phyloP scores from a whole-genome alignment of 2,329 filamentous ascomycete genomes.

The Myriosclerotinia duriaeana region DNA sequence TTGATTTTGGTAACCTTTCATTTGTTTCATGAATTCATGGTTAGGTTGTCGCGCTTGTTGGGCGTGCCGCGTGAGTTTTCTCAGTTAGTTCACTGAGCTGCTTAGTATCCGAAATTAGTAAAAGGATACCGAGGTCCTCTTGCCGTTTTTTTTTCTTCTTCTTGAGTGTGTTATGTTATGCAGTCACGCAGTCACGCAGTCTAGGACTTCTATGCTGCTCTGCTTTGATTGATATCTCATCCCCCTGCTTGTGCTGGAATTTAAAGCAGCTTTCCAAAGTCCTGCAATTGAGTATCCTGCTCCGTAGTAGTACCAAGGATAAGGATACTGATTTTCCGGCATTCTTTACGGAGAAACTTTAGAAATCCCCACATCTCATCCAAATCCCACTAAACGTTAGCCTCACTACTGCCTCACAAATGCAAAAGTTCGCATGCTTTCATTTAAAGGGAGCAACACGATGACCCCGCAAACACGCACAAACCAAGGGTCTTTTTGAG shows the following conservation, averaged over 20 bases:
- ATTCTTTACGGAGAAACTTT: slow-evolving; percentile 14
- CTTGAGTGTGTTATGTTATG: too few species aligned
- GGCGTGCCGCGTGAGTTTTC: too few species aligned
- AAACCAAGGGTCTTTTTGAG: slow-evolving; percentile 10
- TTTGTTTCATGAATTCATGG: slow-evolving; percentile 18
- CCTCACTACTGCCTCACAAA: background rate
- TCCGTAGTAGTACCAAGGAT: slow-evolving; percentile 19
- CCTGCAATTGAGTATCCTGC: background rate
- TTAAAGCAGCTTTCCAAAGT: slow-evolving; percentile 7
- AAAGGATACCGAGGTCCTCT: background rate
- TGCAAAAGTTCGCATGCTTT: slow-evolving; percentile 3
- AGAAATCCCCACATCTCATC: slow-evolving; percentile 17
- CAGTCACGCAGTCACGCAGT: too few species aligned
- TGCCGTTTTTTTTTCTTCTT: background rate
- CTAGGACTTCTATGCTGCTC: too few species aligned
- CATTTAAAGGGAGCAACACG: background rate
- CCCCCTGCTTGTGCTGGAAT: background rate
- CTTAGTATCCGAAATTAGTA: background rate
- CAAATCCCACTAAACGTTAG: background rate
- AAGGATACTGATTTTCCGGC: slow-evolving; percentile 14
- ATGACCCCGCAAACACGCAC: slow-evolving; percentile 3
- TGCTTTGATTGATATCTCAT: background rate
- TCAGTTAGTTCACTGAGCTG: too few species aligned
- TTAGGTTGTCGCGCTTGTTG: slow-evolving; percentile 13
- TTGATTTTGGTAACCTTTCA: background rate